Base-by-base conservation (phyloP, 2,329 filamentous ascomycete genomes). In the Furcasterigmium furcatum region DNA sequence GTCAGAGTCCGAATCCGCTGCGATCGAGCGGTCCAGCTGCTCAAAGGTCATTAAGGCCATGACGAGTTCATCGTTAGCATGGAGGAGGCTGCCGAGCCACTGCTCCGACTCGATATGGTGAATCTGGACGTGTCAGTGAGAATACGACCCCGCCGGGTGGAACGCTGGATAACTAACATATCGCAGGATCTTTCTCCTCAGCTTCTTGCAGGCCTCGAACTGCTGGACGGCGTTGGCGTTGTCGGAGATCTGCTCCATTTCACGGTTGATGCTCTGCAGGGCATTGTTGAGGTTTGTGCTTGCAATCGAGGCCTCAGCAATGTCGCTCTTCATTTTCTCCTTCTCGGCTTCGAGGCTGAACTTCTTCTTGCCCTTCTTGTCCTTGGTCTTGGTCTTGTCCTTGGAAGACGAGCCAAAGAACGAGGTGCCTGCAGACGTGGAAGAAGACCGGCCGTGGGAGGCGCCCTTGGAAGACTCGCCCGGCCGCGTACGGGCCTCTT, bases 51-150 rank as follows among this genome's bases (percentile, higher is more conserved):
- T 96, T 46, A 99, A 76, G 2, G 91, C 90, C 50, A 86, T 86
- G 34, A 97, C 88, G n/a, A 99, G 84, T 65, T 95, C 88, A 58
- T 99, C 94, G 58, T 99, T 97, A 52, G 92, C 91, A 58, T 94
- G 89, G 16, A 99, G 83, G 5, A 99, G 76, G 49, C 89, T 85
- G 35, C 92, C 94, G 9, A 99, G 84, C 76, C 88, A 96, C 58
- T 97, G 85, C 59, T 97, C 92, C 9, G 84, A 85, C 62, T 96
- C 89, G 12, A 97, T 87, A 42, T 91, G 79, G 60, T 97, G 90
- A 52, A 97, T 96, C 81, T 85, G 45, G 3, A 19, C n/a, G 7
- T 18, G 34, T 36, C 16, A 36, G 34, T 16, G 12, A 18, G n/a
- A 18, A 27, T 27, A 7, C 9, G 13, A 27, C 14, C 10, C 22